phyloP scores from a whole-genome alignment of 345 rosid genomes.

The Linum lewisii region DNA sequence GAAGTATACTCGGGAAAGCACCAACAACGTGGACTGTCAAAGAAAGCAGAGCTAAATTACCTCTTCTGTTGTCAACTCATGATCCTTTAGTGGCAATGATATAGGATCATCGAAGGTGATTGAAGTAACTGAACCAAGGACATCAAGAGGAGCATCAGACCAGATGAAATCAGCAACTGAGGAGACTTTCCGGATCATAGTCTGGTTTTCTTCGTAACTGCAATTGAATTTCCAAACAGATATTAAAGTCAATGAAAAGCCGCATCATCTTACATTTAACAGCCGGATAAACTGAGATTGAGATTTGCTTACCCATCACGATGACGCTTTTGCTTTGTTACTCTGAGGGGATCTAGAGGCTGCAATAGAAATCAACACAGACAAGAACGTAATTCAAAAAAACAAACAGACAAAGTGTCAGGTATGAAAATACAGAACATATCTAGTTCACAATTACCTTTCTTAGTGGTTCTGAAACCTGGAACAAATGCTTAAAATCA shows the following conservation, averaged over 20 bases:
- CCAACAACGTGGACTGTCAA: not conserved
- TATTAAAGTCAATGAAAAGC: not conserved
- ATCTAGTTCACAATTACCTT: conserved; percentile 31
- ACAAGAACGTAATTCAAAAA: conserved; percentile 1
- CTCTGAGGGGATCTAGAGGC: conserved; percentile 75
- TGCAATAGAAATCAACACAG: conserved; percentile 20
- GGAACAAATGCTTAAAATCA: conserved; percentile 67
- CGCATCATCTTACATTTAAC: not conserved
- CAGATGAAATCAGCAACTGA: conserved; percentile 76
- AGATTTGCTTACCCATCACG: conserved; percentile 65
- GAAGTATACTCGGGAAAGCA: not conserved
- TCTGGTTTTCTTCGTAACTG: conserved; percentile 76
- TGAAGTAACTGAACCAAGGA: conserved; percentile 79
- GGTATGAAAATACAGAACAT: not conserved
- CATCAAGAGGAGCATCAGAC: conserved; percentile 81
- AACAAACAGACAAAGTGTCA: not conserved
- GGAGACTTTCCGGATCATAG: conserved; percentile 55
- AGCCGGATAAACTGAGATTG: conserved; percentile 2
- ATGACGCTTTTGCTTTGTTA: conserved; percentile 63
- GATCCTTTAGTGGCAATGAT: conserved; percentile 49
- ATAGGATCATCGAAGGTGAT: conserved; percentile 58
- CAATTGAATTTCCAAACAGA: not conserved
- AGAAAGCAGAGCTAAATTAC: conserved; percentile 20
- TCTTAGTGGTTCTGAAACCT: conserved; percentile 54
- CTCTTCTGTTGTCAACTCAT: conserved; percentile 76